Conservation (phyloP, 1,284 basidiomycete genomes). For the Cutaneotrichosporon dermatis region DNA sequence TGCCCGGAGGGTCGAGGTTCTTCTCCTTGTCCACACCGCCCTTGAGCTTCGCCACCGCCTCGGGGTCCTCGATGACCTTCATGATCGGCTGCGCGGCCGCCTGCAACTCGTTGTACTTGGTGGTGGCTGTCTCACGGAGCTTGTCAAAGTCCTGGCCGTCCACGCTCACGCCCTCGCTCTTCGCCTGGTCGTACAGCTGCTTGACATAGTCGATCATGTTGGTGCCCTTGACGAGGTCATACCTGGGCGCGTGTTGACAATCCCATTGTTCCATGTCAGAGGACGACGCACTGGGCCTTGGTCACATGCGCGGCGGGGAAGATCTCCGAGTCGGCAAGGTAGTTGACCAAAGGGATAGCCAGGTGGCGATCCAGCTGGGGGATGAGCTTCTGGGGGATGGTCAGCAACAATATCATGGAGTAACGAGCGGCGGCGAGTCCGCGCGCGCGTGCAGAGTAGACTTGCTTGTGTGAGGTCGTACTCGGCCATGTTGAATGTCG, state of each 20-base stretch:
- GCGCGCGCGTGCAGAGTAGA: slow-evolving; percentile 21
- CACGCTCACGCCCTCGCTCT: slow-evolving; percentile 42
- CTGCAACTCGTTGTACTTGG: slow-evolving; percentile 75
- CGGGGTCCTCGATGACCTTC: slow-evolving; percentile 93
- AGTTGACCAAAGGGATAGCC: slow-evolving; percentile 82
- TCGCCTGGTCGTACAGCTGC: slow-evolving; percentile 69
- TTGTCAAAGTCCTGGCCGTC: slow-evolving; percentile 61
- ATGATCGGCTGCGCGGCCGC: slow-evolving; percentile 87
- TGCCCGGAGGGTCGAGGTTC: slow-evolving; percentile 85
- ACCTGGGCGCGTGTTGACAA: slow-evolving; percentile 46
- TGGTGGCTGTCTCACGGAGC: slow-evolving; percentile 74
- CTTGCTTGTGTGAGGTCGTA: slow-evolving; percentile 66
- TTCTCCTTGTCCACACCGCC: slow-evolving; percentile 85
- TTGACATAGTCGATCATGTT: slow-evolving; percentile 93
- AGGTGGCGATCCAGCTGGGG: slow-evolving; percentile 92
- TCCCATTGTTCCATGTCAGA: background rate
- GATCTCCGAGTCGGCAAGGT: slow-evolving; percentile 59
- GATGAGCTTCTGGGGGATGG: slow-evolving; percentile 67
- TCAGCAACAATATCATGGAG: slow-evolving; percentile 2
- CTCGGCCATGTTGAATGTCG: slow-evolving; percentile 61
- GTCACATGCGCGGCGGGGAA: slow-evolving; percentile 44
- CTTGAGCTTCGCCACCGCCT: slow-evolving; percentile 73
- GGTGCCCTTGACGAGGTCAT: slow-evolving; percentile 94
- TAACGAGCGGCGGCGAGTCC: no score
- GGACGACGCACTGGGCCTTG: slow-evolving; percentile 44